phyloP scores from a whole-genome alignment of 1,284 basidiomycete species.

The Schizopora paradoxa region DNA sequence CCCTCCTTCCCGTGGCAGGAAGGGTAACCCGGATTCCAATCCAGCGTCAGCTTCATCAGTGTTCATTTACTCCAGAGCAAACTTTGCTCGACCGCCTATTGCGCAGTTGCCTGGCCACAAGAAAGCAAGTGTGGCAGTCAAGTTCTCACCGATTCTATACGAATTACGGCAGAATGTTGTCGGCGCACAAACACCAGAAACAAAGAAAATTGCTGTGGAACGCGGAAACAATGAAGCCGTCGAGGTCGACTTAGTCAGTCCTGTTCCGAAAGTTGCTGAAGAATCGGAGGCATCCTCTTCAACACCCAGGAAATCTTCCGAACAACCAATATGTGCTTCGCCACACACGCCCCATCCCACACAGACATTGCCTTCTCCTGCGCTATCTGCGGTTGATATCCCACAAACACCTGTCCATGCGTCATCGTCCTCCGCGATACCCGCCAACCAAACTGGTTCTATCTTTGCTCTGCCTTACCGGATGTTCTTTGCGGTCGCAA shows the following conservation, averaged over 20 bases:
- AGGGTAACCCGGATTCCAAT: slow-evolving; percentile 39
- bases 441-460: slow-evolving; percentile 38
- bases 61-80: slow-evolving; percentile 93
- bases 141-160: slow-evolving; percentile 92
- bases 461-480: slow-evolving; percentile 90
- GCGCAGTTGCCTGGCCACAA: slow-evolving; percentile 96
- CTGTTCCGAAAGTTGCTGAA: slow-evolving; percentile 18
- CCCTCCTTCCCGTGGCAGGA: slow-evolving; percentile 47
- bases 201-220: slow-evolving; percentile 61
- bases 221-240: slow-evolving; percentile 60
- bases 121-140: slow-evolving; percentile 89
- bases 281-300: background rate
- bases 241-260: slow-evolving; percentile 40
- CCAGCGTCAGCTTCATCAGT: slow-evolving; percentile 59
- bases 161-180: slow-evolving; percentile 67
- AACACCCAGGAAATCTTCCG: slow-evolving; percentile 8
- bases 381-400: slow-evolving; percentile 51
- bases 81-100: slow-evolving; percentile 86
- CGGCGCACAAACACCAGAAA: slow-evolving; percentile 46
- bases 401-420: slow-evolving; percentile 42
- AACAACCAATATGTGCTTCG: slow-evolving; percentile 20
- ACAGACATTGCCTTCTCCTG: slow-evolving; percentile 45
- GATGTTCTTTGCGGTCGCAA: slow-evolving; percentile 94
- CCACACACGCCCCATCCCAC: slow-evolving; percentile 17
- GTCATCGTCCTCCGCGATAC: slow-evolving; percentile 17